A percentile compares a stretch with the other conserved stretches of the same genome.
Evolutionary conservation across 148 eudicot genomes (phyloP).

Genomic region (Bassia scoparia): DNA sequence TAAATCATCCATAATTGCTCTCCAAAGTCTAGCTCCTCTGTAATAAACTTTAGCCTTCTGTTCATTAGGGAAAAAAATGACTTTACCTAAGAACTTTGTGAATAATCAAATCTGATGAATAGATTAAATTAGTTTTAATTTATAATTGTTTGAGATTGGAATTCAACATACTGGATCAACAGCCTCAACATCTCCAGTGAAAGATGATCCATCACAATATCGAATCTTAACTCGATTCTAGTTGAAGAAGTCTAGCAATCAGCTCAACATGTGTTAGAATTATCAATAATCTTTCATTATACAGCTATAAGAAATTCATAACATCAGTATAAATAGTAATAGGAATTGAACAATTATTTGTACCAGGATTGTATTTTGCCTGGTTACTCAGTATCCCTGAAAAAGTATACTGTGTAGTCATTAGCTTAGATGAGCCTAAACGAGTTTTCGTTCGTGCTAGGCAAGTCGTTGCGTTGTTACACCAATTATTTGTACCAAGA

Average conservation of each 20-base stretch:
- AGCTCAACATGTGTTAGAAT: neutral
- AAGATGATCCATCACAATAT: constrained; percentile 61
- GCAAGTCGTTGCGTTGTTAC: constrained; percentile 36
- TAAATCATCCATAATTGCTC: constrained; percentile 71
- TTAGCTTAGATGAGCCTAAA: constrained; percentile 41
- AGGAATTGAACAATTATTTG: neutral
- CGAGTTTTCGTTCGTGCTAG: constrained; percentile 33
- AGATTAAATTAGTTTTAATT: neutral
- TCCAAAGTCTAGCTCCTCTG: constrained; percentile 77
- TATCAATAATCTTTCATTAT: neutral
- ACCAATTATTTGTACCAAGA: constrained; percentile 28
- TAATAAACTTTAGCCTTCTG: constrained; percentile 71
- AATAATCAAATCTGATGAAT: no score
- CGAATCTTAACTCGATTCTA: constrained; percentile 55
- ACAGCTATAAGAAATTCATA: no score
- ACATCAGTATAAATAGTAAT: neutral
- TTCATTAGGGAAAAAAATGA: constrained; percentile 5
- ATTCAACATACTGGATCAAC: constrained; percentile 42
- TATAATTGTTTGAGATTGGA: neutral
- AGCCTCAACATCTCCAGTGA: constrained; percentile 51
- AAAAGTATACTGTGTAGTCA: constrained; percentile 39
- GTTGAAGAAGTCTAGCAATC: constrained; percentile 43
- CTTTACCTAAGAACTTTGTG: no score
- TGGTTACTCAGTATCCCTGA: constrained; percentile 39
- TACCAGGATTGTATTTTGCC: constrained; percentile 46